Base-by-base conservation (phyloP, 192 early-diverging fungal genomes). In the Glomus cerebriforme region DNA sequence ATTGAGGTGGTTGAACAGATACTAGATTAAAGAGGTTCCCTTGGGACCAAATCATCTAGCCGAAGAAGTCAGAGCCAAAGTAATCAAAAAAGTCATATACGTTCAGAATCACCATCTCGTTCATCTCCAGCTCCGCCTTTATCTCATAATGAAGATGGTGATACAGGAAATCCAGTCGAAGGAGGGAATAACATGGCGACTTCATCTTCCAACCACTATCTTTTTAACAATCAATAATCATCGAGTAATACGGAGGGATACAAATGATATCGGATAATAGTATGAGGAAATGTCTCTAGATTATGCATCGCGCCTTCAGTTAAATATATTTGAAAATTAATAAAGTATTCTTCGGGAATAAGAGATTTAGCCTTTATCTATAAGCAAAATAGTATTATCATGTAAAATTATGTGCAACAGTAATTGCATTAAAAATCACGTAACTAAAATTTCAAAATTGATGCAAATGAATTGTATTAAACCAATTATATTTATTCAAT, bases 271-370 rank as follows among this genome's bases (percentile, higher is more conserved):
- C 10, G 59, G 59, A 9, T 62, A 62, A 62, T 62, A 62, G 2
- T 62, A 62, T 62, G 59, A 62, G 59, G 59, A 62, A 39, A 62
- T 62, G 59, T 62, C 10, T 62, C 59, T 62, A 62, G 59, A 62
- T 62, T 62, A 62, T 62, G 59, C 59, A 62, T 9, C 2, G 59
- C 59, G 59, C 59, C 59, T 62, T 62, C 59, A 9, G 59, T 62
- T 62, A 62, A 62, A 62, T 62, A 62, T 62, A 62, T 62, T 62
- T 62, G 59, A 62, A 62, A 62, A 62, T 62, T 62, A 62, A 62
- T 62, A 62, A 62, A 62, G 59, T 62, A 62, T 62, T 62, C 59
- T 62, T 62, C 59, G 9, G 59, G 59, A 62, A 27, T 22, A 62
- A 62, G 59, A 10, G 59, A 62, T 62, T 62, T 62, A 62, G 9